Percentiles rank a stretch among this genome's conserved stretches.
Conservation (phyloP, 441 rosid species). For the Arabidopsis lyrata region DNA sequence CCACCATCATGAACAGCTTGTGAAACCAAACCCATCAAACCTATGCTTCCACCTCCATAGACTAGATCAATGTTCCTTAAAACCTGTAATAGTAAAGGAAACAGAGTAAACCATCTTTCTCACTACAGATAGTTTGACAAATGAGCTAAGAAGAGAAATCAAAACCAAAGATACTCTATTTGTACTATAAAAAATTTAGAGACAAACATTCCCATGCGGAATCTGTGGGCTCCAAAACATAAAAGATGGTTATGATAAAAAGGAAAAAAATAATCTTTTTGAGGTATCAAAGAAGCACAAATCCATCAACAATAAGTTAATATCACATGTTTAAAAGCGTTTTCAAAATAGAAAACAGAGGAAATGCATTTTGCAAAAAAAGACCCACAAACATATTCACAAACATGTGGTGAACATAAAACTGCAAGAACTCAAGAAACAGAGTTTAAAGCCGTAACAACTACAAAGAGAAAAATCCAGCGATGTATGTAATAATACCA, state of each 20-base stretch:
- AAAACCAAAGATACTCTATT: slow-evolving; percentile 8
- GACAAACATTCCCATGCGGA: slow-evolving; percentile 28
- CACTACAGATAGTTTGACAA: neutral
- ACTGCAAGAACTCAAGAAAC: neutral
- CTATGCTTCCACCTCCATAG: slow-evolving; percentile 76
- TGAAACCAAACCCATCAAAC: slow-evolving; percentile 72
- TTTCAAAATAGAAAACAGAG: slow-evolving; percentile 27
- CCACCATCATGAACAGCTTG: slow-evolving; percentile 72
- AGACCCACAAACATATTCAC: slow-evolving; percentile 33
- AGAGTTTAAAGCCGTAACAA: neutral
- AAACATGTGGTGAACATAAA: slow-evolving; percentile 40
- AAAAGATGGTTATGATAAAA: slow-evolving; percentile 23
- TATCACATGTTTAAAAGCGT: too few species aligned
- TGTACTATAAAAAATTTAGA: too few species aligned
- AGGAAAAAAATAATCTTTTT: neutral
- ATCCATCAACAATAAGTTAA: slow-evolving; percentile 8
- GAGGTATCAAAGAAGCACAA: slow-evolving; percentile 28
- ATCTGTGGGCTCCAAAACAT: slow-evolving; percentile 34
- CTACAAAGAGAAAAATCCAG: neutral
- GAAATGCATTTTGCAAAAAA: slow-evolving; percentile 9
- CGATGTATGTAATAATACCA: slow-evolving; percentile 45
- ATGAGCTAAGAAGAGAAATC: slow-evolving; percentile 4
- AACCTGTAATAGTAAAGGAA: slow-evolving; percentile 45
- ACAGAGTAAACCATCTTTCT: neutral
- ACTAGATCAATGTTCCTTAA: slow-evolving; percentile 62